A percentile compares a stretch with the other conserved stretches of the same genome.
These are phyloP conservation scores for Syzygium malaccense DNA, from an alignment of 441 rosid genomes.

Conservation along the genomic window DNA sequence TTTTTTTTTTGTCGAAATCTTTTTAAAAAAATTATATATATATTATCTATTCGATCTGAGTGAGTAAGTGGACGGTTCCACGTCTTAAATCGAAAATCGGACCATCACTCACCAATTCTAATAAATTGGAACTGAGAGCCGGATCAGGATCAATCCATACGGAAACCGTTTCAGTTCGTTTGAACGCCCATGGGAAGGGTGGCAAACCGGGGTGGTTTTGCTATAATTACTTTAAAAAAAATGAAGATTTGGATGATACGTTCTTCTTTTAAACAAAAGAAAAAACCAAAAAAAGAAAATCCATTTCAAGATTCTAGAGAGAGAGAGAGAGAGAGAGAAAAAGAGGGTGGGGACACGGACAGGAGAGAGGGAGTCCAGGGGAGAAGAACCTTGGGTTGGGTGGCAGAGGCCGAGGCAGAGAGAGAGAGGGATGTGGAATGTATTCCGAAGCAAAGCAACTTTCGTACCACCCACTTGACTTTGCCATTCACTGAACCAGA, in stretches of 20 bases:
- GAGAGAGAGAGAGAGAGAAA: not conserved
- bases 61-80: no score
- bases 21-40: no score
- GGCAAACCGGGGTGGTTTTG: no score
- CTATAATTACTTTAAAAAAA: no score
- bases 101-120: no score
- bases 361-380: slow-evolving; percentile 29
- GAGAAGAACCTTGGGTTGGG: slow-evolving; percentile 62
- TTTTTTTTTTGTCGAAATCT: no score
- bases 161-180: no score
- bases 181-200: no score
- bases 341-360: not conserved
- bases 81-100: no score
- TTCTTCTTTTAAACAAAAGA: not conserved
- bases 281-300: not conserved
- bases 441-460: slow-evolving; percentile 52
- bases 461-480: slow-evolving; percentile 25
- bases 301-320: not conserved
- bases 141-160: no score
- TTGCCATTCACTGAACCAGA: slow-evolving; percentile 58
- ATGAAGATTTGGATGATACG: not conserved
- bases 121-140: no score
- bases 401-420: slow-evolving; percentile 2
- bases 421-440: not conserved
- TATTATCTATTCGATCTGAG: no score